phyloP scores from a whole-genome alignment of 192 early-diverging fungal species.

The Pecoramyces ruminantium region DNA sequence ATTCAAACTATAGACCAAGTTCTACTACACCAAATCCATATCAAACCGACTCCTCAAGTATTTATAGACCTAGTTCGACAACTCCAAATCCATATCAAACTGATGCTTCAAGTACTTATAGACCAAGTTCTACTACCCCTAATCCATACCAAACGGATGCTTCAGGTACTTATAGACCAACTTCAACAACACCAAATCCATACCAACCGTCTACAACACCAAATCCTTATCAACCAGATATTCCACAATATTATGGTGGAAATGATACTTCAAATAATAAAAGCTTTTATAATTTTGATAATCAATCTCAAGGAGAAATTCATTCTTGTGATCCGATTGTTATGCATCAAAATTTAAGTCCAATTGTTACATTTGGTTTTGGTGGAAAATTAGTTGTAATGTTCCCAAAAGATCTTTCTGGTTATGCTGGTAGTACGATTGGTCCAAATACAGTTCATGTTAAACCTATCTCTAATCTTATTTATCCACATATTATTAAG shows the following conservation, averaged over 20 bases:
- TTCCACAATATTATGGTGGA: too few relatives aligned
- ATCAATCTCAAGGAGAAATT: not conserved
- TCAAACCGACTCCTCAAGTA: not conserved
- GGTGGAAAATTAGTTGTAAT: constrained; percentile 49
- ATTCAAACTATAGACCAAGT: not conserved
- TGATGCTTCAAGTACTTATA: not conserved
- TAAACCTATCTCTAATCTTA: not conserved
- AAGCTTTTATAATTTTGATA: not conserved
- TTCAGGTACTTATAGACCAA: not conserved
- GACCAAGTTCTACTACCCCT: not conserved
- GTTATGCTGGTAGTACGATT: not conserved
- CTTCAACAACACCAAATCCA: not conserved
- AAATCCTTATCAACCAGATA: too few relatives aligned
- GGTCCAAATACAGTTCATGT: not conserved
- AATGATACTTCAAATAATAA: not conserved
- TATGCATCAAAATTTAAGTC: constrained; percentile 7
- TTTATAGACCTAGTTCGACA: not conserved
- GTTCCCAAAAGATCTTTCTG: constrained; percentile 22
- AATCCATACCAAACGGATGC: not conserved
- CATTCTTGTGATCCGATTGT: not conserved
- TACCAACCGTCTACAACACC: not conserved
- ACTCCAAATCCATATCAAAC: not conserved
- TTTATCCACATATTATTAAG: not conserved
- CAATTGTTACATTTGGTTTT: constrained; percentile 56
- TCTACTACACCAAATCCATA: not conserved